Percentiles rank a stretch among this genome's conserved stretches.
These are phyloP conservation scores for Epichloe coenophiala DNA, from an alignment of 2,329 filamentous ascomycete genomes.

Conservation along the genomic window DNA sequence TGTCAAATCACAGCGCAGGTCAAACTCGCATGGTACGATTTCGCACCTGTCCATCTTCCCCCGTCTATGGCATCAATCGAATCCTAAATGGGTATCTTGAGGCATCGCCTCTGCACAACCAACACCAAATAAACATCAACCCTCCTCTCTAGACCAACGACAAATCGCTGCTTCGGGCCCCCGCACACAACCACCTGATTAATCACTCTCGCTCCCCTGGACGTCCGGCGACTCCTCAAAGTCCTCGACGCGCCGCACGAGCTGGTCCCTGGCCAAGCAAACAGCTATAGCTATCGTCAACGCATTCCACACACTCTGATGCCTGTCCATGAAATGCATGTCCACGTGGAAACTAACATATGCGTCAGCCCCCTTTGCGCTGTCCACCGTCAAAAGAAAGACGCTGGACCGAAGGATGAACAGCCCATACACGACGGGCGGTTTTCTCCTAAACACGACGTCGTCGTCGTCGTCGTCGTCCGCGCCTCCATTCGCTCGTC, in stretches of 20 bases:
- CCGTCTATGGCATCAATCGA: no score
- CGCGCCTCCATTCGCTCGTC: background rate
- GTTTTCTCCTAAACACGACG: constrained; percentile 15
- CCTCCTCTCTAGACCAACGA: background rate
- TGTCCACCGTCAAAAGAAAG: constrained; percentile 26
- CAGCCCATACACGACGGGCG: constrained; percentile 30
- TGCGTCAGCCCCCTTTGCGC: constrained; percentile 20
- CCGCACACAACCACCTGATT: constrained; percentile 10
- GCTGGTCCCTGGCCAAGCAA: constrained; percentile 27
- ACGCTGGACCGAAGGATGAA: constrained; percentile 27
- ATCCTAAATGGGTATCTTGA: no score
- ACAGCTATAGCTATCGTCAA: constrained; percentile 26
- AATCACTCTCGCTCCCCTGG: constrained; percentile 26
- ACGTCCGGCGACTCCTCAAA: constrained; percentile 19
- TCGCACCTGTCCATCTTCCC: no score
- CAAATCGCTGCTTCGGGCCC: background rate
- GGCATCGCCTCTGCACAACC: no score
- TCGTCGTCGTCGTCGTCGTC: background rate
- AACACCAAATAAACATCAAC: background rate
- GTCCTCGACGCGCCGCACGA: constrained; percentile 20
- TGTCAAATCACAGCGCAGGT: no score
- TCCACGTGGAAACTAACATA: constrained; percentile 30
- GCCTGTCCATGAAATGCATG: constrained; percentile 23
- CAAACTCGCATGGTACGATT: no score
- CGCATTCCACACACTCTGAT: constrained; percentile 31